These are phyloP conservation scores for Diplotaxis tenuifolia DNA, from an alignment of 345 rosid genomes.

Conservation along the genomic window DNA sequence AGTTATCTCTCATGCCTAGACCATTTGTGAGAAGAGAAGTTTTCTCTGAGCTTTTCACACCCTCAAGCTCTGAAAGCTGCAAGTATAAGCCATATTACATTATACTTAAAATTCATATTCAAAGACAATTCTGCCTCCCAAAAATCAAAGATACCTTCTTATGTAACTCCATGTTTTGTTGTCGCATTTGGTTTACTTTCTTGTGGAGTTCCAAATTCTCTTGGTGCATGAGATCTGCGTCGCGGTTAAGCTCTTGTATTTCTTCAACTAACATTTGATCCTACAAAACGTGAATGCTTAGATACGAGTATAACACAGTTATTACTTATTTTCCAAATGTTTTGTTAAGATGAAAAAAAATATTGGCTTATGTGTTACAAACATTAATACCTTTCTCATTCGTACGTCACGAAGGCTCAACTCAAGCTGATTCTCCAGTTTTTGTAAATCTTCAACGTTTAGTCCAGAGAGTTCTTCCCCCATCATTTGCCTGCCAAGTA, in stretches of 20 bases:
- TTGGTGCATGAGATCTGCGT: constrained; percentile 54
- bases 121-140: no score
- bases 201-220: constrained; percentile 54
- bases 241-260: constrained; percentile 56
- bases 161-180: constrained; percentile 53
- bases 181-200: constrained; percentile 44
- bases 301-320: no score
- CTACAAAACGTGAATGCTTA: constrained; percentile 37
- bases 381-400: constrained; percentile 50
- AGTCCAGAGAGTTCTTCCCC: constrained; percentile 81
- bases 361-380: background rate
- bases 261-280: constrained; percentile 54
- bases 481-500: constrained; percentile 60
- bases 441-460: constrained; percentile 52
- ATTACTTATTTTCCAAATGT: background rate
- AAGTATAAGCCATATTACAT: constrained; percentile 15
- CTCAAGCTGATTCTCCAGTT: constrained; percentile 69
- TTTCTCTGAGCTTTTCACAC: constrained; percentile 43
- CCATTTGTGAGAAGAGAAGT: constrained; percentile 45
- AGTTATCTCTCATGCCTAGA: constrained; percentile 50
- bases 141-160: constrained; percentile 43
- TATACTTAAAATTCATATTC: background rate
- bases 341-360: background rate
- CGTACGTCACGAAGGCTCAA: constrained; percentile 62
- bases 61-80: constrained; percentile 66